Base-by-base conservation (phyloP, 2,329 filamentous ascomycete genomes). In the Capronia coronata region DNA sequence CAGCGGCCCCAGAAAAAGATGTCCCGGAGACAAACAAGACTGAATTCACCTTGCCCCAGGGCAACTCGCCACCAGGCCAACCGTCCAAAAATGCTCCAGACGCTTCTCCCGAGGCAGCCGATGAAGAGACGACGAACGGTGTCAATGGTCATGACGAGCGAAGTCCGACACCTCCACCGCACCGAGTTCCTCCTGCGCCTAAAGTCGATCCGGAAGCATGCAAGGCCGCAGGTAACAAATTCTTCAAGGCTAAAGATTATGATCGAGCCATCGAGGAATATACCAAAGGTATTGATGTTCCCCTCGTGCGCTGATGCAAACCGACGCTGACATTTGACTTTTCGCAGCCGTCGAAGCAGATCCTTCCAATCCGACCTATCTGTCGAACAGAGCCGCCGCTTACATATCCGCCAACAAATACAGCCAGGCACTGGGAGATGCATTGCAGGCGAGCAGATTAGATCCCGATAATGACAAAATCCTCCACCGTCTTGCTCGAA, bases 231-330 rank as follows among this genome's bases (percentile, higher is more conserved):
- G 93, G 93, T 51, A 98, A 98, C 73, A 93, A 93, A 64, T 91
- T 87, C 65, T 98, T 96, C 79, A 97, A 96, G 74, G 87, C 90
- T 57, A 87, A 85, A 66, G 87, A 96, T 64, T 98, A 91, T 68
- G 72, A 76, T 53, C 84, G 86, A 65, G 91, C 93, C 19, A 90
- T 97, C 66, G 79, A 86, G 60, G 88, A 96, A 68, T 98, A 97
- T 68, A 87, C 86, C 60, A 95, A 94, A 80, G 91, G 91, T 95
- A 75, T 27, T n/a, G 42, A 37, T 41, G 9, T 23, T n/a, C 19
- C 41, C 14, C 21, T 30, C 37, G 40, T n/a, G 30, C 13, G 40
- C 42, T 49, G 23, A 41, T n/a, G 35, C 43, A 19, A 10, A 11
- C 18, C 14, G 43, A n/a, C 59, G 53, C 55, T 55, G 48, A 54